Evolutionary conservation across 805 yeast species (phyloP).

Genomic region (Candida quercuum): DNA sequence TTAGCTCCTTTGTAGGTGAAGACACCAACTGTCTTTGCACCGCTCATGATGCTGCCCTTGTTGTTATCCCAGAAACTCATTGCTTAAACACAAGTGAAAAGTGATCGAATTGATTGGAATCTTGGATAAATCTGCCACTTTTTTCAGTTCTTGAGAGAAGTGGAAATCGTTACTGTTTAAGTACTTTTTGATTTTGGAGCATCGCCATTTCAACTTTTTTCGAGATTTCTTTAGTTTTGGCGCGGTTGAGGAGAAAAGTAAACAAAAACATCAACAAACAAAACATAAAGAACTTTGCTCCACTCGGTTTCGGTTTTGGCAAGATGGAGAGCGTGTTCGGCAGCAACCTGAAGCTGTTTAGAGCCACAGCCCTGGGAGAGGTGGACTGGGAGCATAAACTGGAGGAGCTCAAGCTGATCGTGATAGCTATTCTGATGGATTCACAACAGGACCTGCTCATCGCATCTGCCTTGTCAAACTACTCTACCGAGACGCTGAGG

Average conservation of each 20-base stretch:
- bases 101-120: no score
- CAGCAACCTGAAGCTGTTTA: constrained; percentile 14
- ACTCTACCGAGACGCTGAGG: constrained; percentile 13
- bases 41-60: constrained; percentile 33
- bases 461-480: constrained; percentile 11
- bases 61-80: constrained; percentile 37
- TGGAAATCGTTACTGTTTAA: not conserved
- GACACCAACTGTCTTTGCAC: constrained; percentile 31
- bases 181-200: no score
- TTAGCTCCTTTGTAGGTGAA: constrained; percentile 34
- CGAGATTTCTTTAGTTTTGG: no score
- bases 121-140: no score
- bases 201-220: no score
- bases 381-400: constrained; percentile 8
- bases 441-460: constrained; percentile 20
- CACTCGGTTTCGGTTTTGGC: no score
- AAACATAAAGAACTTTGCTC: no score
- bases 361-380: constrained; percentile 4
- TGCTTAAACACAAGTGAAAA: not conserved
- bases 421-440: constrained; percentile 17
- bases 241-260: no score
- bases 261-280: not conserved
- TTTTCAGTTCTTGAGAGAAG: not conserved
- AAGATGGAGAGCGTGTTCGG: constrained; percentile 13
- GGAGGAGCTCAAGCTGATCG: constrained; percentile 15